Percentiles rank a stretch among this genome's conserved stretches.
Evolutionary conservation across 2,329 filamentous ascomycete genomes (phyloP).

Genomic region (Thelonectria blattea): DNA sequence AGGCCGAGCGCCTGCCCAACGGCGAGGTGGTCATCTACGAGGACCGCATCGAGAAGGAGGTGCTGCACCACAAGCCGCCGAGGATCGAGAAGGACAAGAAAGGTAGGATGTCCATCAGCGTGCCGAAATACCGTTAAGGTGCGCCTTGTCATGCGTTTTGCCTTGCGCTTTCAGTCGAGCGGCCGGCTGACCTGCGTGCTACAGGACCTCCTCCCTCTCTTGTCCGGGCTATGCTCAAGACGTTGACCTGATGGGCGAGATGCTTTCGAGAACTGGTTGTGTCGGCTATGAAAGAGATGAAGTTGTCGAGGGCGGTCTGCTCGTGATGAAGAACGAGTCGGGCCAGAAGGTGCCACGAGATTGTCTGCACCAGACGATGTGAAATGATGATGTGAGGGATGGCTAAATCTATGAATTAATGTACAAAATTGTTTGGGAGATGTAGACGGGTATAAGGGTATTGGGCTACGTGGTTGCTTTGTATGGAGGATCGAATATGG

Average conservation of each 20-base stretch:
- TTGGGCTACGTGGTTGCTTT: neutral
- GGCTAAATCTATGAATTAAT: slow-evolving; percentile 11
- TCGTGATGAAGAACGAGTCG: slow-evolving; percentile 2
- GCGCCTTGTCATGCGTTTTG: slow-evolving; percentile 45
- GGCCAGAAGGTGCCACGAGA: neutral
- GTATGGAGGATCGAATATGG: slow-evolving; percentile 1
- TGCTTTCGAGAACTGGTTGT: neutral
- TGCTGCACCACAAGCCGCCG: slow-evolving; percentile 62
- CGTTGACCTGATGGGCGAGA: slow-evolving; percentile 63
- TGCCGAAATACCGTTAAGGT: slow-evolving; percentile 72
- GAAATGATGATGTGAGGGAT: slow-evolving; percentile 1
- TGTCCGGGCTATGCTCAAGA: slow-evolving; percentile 73
- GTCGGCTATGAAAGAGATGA: neutral
- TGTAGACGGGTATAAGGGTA: slow-evolving; percentile 9
- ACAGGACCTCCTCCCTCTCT: slow-evolving; percentile 68
- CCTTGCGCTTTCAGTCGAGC: slow-evolving; percentile 20
- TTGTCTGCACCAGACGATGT: neutral
- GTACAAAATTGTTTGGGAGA: slow-evolving; percentile 10
- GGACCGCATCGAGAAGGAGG: slow-evolving; percentile 62
- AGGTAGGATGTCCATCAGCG: slow-evolving; percentile 92
- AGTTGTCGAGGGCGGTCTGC: slow-evolving; percentile 7
- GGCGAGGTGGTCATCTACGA: slow-evolving; percentile 70
- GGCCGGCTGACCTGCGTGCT: slow-evolving; percentile 41
- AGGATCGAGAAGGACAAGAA: slow-evolving; percentile 88
- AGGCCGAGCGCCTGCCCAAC: slow-evolving; percentile 62